Conservation (phyloP, 2,329 filamentous ascomycete species). For the Clathrospora elynae region DNA sequence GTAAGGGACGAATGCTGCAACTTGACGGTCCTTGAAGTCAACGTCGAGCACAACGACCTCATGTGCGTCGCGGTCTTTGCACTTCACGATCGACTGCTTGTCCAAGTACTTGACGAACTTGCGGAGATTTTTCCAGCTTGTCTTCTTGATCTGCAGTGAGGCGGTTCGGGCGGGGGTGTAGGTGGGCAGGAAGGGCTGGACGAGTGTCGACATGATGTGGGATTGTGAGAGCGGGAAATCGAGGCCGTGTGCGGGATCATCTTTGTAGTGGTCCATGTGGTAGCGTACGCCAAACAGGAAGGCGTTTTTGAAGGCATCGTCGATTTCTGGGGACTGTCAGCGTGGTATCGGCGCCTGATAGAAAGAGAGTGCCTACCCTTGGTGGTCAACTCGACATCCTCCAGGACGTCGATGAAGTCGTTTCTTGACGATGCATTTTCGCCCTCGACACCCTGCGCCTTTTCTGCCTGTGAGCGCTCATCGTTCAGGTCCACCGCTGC, state of each 20-base stretch:
- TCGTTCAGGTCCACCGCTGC: conserved; percentile 51
- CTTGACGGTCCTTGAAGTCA: conserved; percentile 63
- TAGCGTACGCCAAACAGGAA: conserved; percentile 67
- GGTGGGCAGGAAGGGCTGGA: conserved; percentile 69
- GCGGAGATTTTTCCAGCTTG: conserved; percentile 71
- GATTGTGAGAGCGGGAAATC: conserved; percentile 68
- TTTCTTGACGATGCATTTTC: conserved; percentile 39
- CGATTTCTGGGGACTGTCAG: conserved; percentile 60
- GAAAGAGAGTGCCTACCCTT: conserved; percentile 52
- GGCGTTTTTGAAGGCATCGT: conserved; percentile 67
- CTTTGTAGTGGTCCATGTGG: conserved; percentile 61
- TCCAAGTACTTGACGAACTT: conserved; percentile 72
- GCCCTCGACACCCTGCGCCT: conserved; percentile 42
- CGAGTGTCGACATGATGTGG: conserved; percentile 65
- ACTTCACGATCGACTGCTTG: conserved; percentile 66
- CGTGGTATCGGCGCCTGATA: neutral
- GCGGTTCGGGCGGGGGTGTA: conserved; percentile 60
- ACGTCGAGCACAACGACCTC: conserved; percentile 69
- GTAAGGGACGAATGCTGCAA: conserved; percentile 66
- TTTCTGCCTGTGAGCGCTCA: conserved; percentile 42
- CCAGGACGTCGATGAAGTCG: conserved; percentile 46
- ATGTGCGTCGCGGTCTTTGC: conserved; percentile 67
- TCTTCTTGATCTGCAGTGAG: conserved; percentile 70
- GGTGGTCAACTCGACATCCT: conserved; percentile 60
- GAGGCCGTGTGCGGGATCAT: conserved; percentile 59